phyloP scores from a whole-genome alignment of 768 basidiomycete species.

The Amanita pseudoporphyria region DNA sequence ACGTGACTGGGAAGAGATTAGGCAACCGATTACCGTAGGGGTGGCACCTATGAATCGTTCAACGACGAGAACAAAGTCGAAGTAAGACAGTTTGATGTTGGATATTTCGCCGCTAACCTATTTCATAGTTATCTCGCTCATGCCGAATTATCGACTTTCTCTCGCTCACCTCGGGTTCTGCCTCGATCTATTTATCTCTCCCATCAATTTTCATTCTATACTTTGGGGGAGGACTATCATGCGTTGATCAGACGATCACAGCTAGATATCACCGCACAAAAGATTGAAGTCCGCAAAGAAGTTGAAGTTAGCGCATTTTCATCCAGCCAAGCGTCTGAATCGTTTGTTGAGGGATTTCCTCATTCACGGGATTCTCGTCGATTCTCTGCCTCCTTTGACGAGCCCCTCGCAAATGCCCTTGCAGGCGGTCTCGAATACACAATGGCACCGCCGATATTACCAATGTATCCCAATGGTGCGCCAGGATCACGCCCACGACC shows the following conservation, averaged over 20 bases:
- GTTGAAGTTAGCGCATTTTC: slow-evolving; percentile 56
- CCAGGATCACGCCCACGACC: slow-evolving; percentile 28
- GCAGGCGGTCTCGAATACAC: slow-evolving; percentile 45
- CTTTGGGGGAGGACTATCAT: slow-evolving; percentile 70
- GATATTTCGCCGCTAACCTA: slow-evolving; percentile 7
- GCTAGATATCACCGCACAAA: slow-evolving; percentile 43
- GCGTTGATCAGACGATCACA: slow-evolving; percentile 61
- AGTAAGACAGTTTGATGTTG: neutral
- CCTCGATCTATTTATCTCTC: slow-evolving; percentile 75
- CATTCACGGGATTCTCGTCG: slow-evolving; percentile 32
- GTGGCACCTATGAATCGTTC: neutral
- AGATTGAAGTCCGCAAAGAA: slow-evolving; percentile 64
- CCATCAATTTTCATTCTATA: slow-evolving; percentile 77
- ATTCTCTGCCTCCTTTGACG: slow-evolving; percentile 59
- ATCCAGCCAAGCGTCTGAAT: slow-evolving; percentile 26
- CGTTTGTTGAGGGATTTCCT: slow-evolving; percentile 46
- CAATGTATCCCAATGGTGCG: slow-evolving; percentile 74
- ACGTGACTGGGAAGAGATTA: slow-evolving; percentile 45
- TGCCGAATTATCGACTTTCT: slow-evolving; percentile 75
- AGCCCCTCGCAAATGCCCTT: slow-evolving; percentile 69
- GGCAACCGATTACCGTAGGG: slow-evolving; percentile 16
- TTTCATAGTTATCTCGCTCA: slow-evolving; percentile 54
- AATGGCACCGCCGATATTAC: slow-evolving; percentile 41
- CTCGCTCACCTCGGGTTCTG: slow-evolving; percentile 45
- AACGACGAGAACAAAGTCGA: neutral